Conservation (phyloP, 352 stramenopile genomes). For the Aphanomyces cochlioides region DNA sequence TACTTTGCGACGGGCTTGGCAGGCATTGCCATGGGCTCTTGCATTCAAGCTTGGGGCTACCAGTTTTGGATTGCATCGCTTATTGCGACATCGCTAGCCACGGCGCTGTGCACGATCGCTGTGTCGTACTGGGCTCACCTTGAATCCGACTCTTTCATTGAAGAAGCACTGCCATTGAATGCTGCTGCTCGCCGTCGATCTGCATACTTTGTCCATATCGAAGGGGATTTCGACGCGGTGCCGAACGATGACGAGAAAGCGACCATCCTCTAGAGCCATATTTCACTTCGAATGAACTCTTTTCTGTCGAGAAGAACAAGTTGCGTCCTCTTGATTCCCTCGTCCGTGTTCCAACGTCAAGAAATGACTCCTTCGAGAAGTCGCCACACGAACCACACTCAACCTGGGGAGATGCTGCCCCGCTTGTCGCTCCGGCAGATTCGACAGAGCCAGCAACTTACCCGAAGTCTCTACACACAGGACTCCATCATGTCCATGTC, state of each 20-base stretch:
- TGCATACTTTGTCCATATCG: not conserved
- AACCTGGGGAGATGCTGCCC: too few relatives aligned
- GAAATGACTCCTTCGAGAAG: too few relatives aligned
- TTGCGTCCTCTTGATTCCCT: too few relatives aligned
- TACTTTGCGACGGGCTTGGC: constrained; percentile 61
- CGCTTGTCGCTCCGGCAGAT: too few relatives aligned
- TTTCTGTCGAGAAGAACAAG: not conserved
- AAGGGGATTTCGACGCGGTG: not conserved
- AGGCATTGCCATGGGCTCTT: constrained; percentile 58
- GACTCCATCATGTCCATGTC: too few relatives aligned
- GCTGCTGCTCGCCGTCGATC: not conserved
- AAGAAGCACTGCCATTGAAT: not conserved
- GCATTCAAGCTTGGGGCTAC: constrained; percentile 59
- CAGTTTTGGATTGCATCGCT: constrained; percentile 57
- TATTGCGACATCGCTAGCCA: constrained; percentile 52
- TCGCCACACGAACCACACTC: too few relatives aligned
- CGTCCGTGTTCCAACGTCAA: too few relatives aligned
- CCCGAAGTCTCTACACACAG: too few relatives aligned
- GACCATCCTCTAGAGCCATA: not conserved
- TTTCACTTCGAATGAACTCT: not conserved
- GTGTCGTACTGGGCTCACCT: constrained; percentile 35
- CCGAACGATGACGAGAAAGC: not conserved
- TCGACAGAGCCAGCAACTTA: too few relatives aligned
- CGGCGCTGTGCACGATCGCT: constrained; percentile 54
- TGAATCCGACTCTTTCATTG: not conserved